Percentiles rank a stretch among this genome's conserved stretches.
Conservation (phyloP, 2,329 filamentous ascomycete genomes). For the Penicillium polonicum region DNA sequence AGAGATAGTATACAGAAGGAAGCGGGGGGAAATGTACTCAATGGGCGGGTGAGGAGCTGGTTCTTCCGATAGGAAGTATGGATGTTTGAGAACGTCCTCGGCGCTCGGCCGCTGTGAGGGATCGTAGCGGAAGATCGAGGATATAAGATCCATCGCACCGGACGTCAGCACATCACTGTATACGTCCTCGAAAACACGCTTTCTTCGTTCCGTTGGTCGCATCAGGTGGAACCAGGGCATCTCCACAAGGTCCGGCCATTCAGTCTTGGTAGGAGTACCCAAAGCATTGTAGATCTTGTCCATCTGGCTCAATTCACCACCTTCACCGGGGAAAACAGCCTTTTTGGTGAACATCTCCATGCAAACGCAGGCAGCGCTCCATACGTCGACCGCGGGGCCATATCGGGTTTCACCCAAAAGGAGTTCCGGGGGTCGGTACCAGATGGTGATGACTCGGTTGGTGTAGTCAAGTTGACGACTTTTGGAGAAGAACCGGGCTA, state of each 20-base stretch:
- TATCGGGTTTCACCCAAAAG: slow-evolving; percentile 88
- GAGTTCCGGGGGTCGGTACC: slow-evolving; percentile 92
- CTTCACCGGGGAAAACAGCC: slow-evolving; percentile 93
- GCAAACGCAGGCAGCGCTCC: slow-evolving; percentile 95
- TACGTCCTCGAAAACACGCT: slow-evolving; percentile 75
- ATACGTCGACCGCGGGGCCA: slow-evolving; percentile 86
- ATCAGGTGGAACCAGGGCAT: slow-evolving; percentile 97
- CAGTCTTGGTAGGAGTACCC: slow-evolving; percentile 77
- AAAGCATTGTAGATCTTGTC: slow-evolving; percentile 95
- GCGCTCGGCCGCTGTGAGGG: slow-evolving; percentile 80
- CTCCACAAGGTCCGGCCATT: slow-evolving; percentile 88
- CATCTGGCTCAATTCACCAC: slow-evolving; percentile 90
- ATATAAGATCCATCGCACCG: slow-evolving; percentile 78
- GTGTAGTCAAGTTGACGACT: slow-evolving; percentile 91
- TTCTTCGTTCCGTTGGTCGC: slow-evolving; percentile 70
- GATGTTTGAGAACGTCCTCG: slow-evolving; percentile 77
- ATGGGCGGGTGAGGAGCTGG: slow-evolving; percentile 73
- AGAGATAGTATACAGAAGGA: not conserved
- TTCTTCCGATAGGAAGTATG: slow-evolving; percentile 83
- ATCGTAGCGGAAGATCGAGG: slow-evolving; percentile 85
- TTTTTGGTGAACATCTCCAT: slow-evolving; percentile 93
- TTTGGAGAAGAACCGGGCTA: slow-evolving; percentile 95
- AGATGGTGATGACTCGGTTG: slow-evolving; percentile 97
- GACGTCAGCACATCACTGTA: slow-evolving; percentile 76
- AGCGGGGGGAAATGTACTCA: slow-evolving; percentile 60